A percentile compares a stretch with the other conserved stretches of the same genome.
phyloP scores from a whole-genome alignment of 768 basidiomycete species.

The Phanerochaete sordida region DNA sequence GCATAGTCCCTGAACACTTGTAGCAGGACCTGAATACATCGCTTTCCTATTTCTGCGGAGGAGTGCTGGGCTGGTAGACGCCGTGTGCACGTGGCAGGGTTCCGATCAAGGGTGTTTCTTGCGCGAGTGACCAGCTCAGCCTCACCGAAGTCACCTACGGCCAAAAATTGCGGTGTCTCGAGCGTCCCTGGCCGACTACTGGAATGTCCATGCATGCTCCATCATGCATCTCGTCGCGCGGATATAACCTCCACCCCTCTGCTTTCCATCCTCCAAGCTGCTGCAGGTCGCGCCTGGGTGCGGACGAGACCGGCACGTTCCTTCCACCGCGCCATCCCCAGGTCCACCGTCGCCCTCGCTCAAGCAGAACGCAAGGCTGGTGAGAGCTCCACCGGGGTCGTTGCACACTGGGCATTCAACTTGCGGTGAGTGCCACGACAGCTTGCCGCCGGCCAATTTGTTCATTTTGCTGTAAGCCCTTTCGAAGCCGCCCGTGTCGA shows the following conservation, averaged over 20 bases:
- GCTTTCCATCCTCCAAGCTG: conserved; percentile 40
- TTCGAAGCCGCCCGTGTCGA: not conserved
- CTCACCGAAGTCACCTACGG: not conserved
- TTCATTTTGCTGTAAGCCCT: not conserved
- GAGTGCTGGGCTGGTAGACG: not conserved
- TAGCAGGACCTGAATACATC: not conserved
- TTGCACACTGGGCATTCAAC: not conserved
- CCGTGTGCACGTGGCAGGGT: conserved; percentile 1
- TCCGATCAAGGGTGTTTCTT: conserved; percentile 2
- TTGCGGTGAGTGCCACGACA: not conserved
- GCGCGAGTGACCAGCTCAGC: not conserved
- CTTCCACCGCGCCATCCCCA: not conserved
- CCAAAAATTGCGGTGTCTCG: not conserved
- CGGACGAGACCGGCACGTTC: conserved; percentile 22
- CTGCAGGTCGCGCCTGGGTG: conserved; percentile 46
- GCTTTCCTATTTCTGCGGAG: not conserved
- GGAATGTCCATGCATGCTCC: conserved; percentile 36
- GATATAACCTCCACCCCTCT: conserved; percentile 26
- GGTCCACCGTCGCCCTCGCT: not conserved
- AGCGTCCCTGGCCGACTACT: conserved; percentile 6
- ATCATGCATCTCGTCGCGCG: conserved; percentile 33
- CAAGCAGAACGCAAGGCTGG: not conserved
- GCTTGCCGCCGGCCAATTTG: not conserved
- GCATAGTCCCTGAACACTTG: not conserved
- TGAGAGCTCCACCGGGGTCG: not conserved